phyloP scores from a whole-genome alignment of 108 stramenopile species.

The Discostella stelligeroides region DNA sequence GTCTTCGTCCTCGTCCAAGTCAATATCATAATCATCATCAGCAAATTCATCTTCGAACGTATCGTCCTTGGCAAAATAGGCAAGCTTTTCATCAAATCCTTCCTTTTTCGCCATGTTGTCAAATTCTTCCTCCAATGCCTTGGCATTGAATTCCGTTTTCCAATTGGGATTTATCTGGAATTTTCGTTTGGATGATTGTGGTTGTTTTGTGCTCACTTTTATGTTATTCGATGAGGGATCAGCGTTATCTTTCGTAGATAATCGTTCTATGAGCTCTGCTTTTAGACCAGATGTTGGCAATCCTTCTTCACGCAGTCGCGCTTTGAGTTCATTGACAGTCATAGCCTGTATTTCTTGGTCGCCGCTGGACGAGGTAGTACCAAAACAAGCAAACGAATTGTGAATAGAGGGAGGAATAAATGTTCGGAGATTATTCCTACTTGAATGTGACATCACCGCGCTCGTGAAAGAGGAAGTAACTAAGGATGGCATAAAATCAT shows the following conservation, averaged over 20 bases:
- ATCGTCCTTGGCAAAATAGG: constrained; percentile 62
- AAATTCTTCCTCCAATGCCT: constrained; percentile 67
- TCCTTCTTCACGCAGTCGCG: constrained; percentile 31
- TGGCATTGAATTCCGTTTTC: constrained; percentile 46
- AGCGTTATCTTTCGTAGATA: constrained; percentile 1
- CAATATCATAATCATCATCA: constrained; percentile 45
- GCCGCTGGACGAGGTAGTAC: constrained; percentile 13
- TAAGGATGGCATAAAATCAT: neutral
- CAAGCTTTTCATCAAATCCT: constrained; percentile 70
- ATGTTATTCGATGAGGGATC: constrained; percentile 3
- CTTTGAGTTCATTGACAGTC: constrained; percentile 55
- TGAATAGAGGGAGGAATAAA: constrained; percentile 6
- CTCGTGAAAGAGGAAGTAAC: neutral
- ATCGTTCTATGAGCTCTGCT: constrained; percentile 51
- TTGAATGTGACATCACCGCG: constrained; percentile 2
- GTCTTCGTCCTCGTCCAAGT: constrained; percentile 34
- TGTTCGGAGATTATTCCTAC: neutral
- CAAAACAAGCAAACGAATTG: constrained; percentile 12
- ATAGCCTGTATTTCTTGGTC: constrained; percentile 26
- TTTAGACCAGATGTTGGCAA: constrained; percentile 54
- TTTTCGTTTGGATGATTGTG: constrained; percentile 38
- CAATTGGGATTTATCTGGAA: constrained; percentile 56
- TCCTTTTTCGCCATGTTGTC: constrained; percentile 85
- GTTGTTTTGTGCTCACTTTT: constrained; percentile 12
- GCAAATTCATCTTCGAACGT: constrained; percentile 84